A percentile compares a stretch with the other conserved stretches of the same genome.
These are phyloP conservation scores for Oryza meyeriana DNA, from an alignment of 176 grass and related monocot species.

Conservation along the genomic window DNA sequence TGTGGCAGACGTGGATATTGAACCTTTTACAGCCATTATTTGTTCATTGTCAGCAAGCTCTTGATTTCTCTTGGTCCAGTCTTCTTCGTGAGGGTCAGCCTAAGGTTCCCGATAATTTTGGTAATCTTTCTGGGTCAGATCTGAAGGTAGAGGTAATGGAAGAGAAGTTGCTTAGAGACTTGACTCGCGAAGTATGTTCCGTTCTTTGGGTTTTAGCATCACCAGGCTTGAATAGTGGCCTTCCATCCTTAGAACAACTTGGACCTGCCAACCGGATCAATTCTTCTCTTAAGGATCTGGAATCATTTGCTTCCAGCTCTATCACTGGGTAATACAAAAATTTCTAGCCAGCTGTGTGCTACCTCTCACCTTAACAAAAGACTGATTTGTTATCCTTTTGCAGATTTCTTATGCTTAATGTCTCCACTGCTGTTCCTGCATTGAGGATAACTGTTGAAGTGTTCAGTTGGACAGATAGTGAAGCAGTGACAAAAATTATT, in stretches of 20 bases:
- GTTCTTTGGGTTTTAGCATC: constrained; percentile 74
- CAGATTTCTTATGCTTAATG: constrained; percentile 77
- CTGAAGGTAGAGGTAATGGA: constrained; percentile 98
- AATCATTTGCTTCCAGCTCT: constrained; percentile 70
- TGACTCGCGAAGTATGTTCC: constrained; percentile 92
- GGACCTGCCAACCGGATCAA: constrained; percentile 74
- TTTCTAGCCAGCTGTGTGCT: not conserved
- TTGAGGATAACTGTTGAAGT: constrained; percentile 75
- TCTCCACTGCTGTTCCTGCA: constrained; percentile 52
- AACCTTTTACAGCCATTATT: constrained; percentile 84
- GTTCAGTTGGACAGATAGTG: constrained; percentile 87
- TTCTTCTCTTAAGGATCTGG: constrained; percentile 58
- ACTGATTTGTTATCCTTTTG: constrained; percentile 23
- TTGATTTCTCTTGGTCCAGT: constrained; percentile 86
- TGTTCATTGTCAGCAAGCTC: constrained; percentile 82
- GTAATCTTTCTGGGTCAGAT: constrained; percentile 86
- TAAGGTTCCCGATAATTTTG: constrained; percentile 88
- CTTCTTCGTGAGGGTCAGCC: constrained; percentile 75
- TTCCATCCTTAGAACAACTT: constrained; percentile 89
- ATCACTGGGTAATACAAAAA: constrained; percentile 63
- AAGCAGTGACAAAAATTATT: constrained; percentile 75
- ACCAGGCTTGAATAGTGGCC: constrained; percentile 67
- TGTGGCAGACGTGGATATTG: constrained; percentile 60
- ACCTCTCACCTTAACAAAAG: constrained; percentile 19
- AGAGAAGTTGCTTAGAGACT: constrained; percentile 90